These are phyloP conservation scores for Rosa hybrid DNA, from an alignment of 331 rosid genomes.

Conservation along the genomic window DNA sequence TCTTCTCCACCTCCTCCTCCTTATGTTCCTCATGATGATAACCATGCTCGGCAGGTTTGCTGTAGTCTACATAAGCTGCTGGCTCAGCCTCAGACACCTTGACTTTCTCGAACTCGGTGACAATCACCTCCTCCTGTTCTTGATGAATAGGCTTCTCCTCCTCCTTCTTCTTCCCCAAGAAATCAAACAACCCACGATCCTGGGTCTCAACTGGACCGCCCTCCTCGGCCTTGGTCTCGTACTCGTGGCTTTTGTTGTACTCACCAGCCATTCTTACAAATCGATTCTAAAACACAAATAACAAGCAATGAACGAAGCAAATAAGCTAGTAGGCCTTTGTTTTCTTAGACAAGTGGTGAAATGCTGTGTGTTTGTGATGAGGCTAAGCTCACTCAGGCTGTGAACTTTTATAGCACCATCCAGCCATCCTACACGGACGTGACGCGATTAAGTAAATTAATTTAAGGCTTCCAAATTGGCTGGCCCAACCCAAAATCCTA, in stretches of 20 bases:
- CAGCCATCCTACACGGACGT: constrained; percentile 29
- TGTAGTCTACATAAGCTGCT: background rate
- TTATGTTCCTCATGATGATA: constrained; percentile 17
- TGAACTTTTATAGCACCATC: constrained; percentile 35
- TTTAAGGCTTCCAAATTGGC: background rate
- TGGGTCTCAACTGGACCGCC: constrained; percentile 41
- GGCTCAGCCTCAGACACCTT: constrained; percentile 46
- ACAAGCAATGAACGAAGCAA: background rate
- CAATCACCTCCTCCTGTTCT: constrained; percentile 44
- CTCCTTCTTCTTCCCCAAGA: constrained; percentile 64
- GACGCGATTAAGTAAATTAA: constrained; percentile 37
- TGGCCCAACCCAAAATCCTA: background rate
- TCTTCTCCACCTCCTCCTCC: constrained; percentile 43
- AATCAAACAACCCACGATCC: constrained; percentile 79
- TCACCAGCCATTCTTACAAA: constrained; percentile 63
- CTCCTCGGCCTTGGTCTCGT: constrained; percentile 29
- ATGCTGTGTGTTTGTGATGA: background rate
- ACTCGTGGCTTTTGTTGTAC: constrained; percentile 44
- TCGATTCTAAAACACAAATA: background rate
- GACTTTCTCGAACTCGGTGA: constrained; percentile 63
- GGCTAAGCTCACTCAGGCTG: constrained; percentile 1
- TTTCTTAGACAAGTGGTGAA: background rate
- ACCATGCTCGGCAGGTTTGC: background rate
- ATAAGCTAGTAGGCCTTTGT: background rate
- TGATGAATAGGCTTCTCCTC: constrained; percentile 33